Conservation (phyloP, 2,329 filamentous ascomycete species). For the Paracorniculantispora psalliotae region DNA sequence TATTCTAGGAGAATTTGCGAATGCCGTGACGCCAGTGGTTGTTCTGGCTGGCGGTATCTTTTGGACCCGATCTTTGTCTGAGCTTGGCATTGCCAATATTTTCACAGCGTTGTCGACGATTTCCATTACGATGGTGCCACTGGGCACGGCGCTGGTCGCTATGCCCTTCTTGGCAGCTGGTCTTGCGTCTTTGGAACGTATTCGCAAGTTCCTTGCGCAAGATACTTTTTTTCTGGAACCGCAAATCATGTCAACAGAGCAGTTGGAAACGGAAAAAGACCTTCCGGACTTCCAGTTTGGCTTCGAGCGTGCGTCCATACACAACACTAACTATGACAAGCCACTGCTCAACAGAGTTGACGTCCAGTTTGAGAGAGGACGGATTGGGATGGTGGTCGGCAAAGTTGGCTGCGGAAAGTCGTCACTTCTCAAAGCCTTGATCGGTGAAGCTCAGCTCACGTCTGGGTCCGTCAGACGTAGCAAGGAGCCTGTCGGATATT, state of each 20-base stretch:
- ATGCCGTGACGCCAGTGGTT: conserved; percentile 24
- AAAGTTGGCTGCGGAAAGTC: conserved; percentile 41
- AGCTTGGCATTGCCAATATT: background rate
- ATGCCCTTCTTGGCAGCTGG: background rate
- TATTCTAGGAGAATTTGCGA: background rate
- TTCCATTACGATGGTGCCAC: background rate
- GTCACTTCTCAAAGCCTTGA: conserved; percentile 31
- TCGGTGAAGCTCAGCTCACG: conserved; percentile 28
- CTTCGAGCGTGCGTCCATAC: background rate
- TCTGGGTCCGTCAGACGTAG: conserved; percentile 22
- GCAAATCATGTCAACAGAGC: background rate
- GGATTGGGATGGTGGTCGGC: conserved; percentile 33
- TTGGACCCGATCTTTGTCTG: conserved; percentile 17
- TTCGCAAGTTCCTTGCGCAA: conserved; percentile 14
- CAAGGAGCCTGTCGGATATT: conserved; percentile 24
- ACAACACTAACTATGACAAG: background rate
- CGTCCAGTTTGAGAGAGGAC: conserved; percentile 17
- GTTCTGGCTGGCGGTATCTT: conserved; percentile 30
- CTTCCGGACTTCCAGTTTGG: background rate
- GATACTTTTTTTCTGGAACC: background rate
- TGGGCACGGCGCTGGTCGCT: background rate
- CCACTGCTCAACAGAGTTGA: conserved; percentile 16
- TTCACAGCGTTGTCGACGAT: background rate
- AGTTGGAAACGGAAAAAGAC: background rate
- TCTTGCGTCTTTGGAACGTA: background rate